Evolutionary conservation across 108 stramenopile genomes (phyloP), one percentile per base, ranked within the genome.

Genomic region (Fistulifera pelliculosa): DNA sequence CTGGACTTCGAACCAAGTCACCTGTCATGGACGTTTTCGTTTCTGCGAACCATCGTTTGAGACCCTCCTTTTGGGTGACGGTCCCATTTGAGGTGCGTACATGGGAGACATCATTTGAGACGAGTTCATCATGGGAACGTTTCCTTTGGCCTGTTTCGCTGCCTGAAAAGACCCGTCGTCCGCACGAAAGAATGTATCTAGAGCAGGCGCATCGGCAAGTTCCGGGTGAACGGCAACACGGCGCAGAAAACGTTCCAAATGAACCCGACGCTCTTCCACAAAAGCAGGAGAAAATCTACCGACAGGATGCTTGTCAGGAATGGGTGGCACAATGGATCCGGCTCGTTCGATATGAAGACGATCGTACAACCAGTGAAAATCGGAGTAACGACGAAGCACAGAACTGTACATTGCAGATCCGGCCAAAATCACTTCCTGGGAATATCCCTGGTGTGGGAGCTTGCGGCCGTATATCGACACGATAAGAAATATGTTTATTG

Each of bases 301-400:
- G 10, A 97, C 87, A 1, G 93, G 87, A 55, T 95, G 82, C 65
- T 99, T 99, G 51, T 97, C 98, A 0, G 98, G 98, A 41, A 99
- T 63, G 11, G 95, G 96, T n/a, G 98, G 98, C 12, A 97, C 71
- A 42, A 99, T 93, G 43, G 85, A 66, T 13, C 98, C 98, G 12
- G 95, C 88, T 17, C 84, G 74, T 64, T 94, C 93, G 40, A 59
- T 65, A 24, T 77, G 84, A 13, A 99, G 74, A n/a, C 76, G 70
- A 27, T 94, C 85, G 59, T 81, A 75, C 23, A 99, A 75, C 98
- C 98, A 99, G 26, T 91, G 66, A 69, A 99, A 99, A 70, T 99
- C 96, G 38, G 83, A 85, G 65, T 95, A 97, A 1, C 96, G 87
- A 22, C 96, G 80, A 28, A 94, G 54, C n/a, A 95, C 94, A 13